A percentile compares a stretch with the other conserved stretches of the same genome.
Evolutionary conservation across 176 grass and related monocot genomes (phyloP).

Genomic region (Canna indica): DNA sequence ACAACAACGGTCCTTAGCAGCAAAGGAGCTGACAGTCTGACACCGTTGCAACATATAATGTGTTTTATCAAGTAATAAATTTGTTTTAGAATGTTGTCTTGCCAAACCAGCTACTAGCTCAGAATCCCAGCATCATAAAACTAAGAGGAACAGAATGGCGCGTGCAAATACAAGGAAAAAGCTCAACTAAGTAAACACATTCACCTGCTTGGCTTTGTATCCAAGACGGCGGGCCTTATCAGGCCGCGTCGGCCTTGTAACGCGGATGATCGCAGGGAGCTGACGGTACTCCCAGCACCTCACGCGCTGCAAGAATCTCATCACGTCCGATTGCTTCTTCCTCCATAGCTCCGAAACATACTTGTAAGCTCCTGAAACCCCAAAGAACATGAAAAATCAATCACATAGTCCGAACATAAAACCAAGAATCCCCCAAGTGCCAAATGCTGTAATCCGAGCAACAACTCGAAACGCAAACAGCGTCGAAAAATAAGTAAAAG

Average conservation of each 20-base stretch:
- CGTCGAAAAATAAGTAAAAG: background rate
- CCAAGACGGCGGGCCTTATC: constrained; percentile 2
- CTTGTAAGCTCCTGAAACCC: background rate
- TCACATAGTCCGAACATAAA: background rate
- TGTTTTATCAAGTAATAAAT: too few species aligned
- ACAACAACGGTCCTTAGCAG: too few species aligned
- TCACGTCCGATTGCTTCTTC: constrained; percentile 1
- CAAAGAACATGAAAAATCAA: background rate
- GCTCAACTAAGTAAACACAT: background rate
- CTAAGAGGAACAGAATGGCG: background rate
- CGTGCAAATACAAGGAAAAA: background rate
- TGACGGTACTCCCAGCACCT: constrained; percentile 8
- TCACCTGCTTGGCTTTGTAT: background rate
- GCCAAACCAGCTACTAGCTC: too few species aligned
- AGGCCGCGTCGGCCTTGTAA: constrained; percentile 4
- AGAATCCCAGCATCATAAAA: background rate
- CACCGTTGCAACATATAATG: too few species aligned
- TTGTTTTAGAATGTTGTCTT: too few species aligned
- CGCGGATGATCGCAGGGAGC: constrained; percentile 4
- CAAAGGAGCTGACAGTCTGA: too few species aligned
- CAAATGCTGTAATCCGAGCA: background rate
- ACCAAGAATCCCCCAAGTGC: background rate
- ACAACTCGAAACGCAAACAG: background rate
- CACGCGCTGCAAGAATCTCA: background rate
- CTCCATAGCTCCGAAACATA: constrained; percentile 5